A percentile compares a stretch with the other conserved stretches of the same genome.
Evolutionary conservation across 768 basidiomycete genomes (phyloP).

Genomic region (Leccinum longicurvipes): DNA sequence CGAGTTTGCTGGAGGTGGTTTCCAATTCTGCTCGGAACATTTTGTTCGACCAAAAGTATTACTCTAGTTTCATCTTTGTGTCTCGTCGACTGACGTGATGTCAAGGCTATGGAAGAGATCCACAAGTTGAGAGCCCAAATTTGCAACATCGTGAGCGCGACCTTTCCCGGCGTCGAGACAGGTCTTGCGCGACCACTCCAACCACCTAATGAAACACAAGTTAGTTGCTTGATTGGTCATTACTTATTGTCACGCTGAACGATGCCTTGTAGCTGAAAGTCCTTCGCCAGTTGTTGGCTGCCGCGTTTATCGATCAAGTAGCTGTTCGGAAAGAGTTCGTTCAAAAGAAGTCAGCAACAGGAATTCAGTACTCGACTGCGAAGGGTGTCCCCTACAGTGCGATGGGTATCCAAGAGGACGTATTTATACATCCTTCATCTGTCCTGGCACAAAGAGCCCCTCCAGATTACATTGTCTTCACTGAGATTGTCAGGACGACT

Average conservation of each 20-base stretch:
- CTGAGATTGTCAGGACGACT: slow-evolving; percentile 76
- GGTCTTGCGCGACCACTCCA: slow-evolving; percentile 61
- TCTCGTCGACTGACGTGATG: not conserved
- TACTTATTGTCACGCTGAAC: not conserved
- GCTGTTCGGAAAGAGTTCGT: slow-evolving; percentile 86
- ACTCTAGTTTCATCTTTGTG: not conserved
- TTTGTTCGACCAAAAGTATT: slow-evolving; percentile 87
- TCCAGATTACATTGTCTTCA: slow-evolving; percentile 83
- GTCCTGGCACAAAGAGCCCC: slow-evolving; percentile 63
- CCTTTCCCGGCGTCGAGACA: slow-evolving; percentile 63
- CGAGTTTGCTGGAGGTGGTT: slow-evolving; percentile 82
- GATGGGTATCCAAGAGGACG: slow-evolving; percentile 77
- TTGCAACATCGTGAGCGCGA: slow-evolving; percentile 75
- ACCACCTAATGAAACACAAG: slow-evolving; percentile 81
- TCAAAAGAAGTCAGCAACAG: slow-evolving; percentile 53
- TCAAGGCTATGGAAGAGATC: slow-evolving; percentile 96
- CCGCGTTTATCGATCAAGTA: slow-evolving; percentile 93
- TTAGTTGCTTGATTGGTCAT: slow-evolving; percentile 26
- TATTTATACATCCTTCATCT: slow-evolving; percentile 92
- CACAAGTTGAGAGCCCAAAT: slow-evolving; percentile 93
- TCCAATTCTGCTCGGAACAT: slow-evolving; percentile 80
- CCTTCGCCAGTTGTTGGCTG: slow-evolving; percentile 79
- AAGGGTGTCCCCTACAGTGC: slow-evolving; percentile 83
- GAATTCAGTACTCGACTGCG: slow-evolving; percentile 68
- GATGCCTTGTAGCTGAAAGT: slow-evolving; percentile 71